Evolutionary conservation across 139 green algal species (phyloP), one percentile per base, ranked within the genome.

Genomic region (Chlorella sp.): DNA sequence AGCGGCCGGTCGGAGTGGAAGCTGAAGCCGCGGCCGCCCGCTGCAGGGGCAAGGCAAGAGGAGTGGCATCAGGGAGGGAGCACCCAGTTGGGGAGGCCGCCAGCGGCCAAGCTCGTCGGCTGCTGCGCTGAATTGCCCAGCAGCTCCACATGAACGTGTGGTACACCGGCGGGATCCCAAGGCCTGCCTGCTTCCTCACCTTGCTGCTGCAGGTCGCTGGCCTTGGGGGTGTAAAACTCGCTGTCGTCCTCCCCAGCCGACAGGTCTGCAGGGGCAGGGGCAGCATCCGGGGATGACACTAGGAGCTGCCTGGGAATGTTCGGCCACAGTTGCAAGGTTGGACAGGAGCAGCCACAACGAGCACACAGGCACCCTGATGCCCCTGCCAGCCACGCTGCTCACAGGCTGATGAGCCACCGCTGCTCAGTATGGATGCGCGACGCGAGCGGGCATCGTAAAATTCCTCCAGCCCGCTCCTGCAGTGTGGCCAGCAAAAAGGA

Each of bases 161-260:
- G 60, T 68, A 32, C 60, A 68, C 2, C 24, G 24, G 2, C 60
- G 34, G 60, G 26, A 36, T 36, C 32, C 24, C 24, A 69, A 1
- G n/a, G 19, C 62, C 62, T 40, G 62, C 28, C 3, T 38, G 28
- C 2, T 69, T 2, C 28, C 26, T n/a, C 30, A 78, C 72, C 72
- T 48, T 48, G 70, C 24, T 30, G 46, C 43, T 68, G 80, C 46
- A 36, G 3, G 22, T 80, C 68, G 14, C 26, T 26, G 46, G 54
- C 44, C 48, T 80, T 78, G 69, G 81, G 81, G 0, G 81, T 85
- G 46, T 62, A 79, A 22, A 73, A 85, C 32, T 83, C 77, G 41
- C 32, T 36, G 14, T 56, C 77, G 32, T 85, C 81, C 24, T 85
- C 81, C 8, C 70, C 81, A 22, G 48, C 67, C 19, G 81, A 85